These are phyloP conservation scores for Rubia peregrina DNA, from an alignment of 305 asterid genomes.

Conservation along the genomic window DNA sequence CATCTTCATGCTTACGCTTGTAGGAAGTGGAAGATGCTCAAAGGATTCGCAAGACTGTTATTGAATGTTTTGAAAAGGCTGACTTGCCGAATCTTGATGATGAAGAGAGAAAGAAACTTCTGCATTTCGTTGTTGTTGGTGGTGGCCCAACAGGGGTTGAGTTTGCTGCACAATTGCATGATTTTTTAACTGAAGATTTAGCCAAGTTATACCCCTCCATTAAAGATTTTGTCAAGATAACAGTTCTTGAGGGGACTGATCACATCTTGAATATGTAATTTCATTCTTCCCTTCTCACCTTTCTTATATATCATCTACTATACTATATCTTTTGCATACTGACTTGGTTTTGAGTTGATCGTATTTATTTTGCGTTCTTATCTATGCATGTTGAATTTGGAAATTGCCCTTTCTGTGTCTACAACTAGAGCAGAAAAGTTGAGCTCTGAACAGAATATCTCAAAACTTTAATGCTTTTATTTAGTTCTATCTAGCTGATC, in stretches of 20 bases:
- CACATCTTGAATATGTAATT: constrained; percentile 83
- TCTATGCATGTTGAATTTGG: background rate
- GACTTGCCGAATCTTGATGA: constrained; percentile 70
- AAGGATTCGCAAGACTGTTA: constrained; percentile 68
- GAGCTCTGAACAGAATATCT: background rate
- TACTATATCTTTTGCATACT: background rate
- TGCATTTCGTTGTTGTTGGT: constrained; percentile 95
- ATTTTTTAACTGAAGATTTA: constrained; percentile 76
- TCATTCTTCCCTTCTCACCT: constrained; percentile 12
- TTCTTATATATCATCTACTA: background rate
- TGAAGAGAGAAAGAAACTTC: constrained; percentile 76
- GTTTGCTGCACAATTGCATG: constrained; percentile 97
- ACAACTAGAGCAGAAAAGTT: background rate
- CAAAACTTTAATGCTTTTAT: background rate
- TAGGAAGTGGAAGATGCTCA: constrained; percentile 99
- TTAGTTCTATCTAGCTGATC: background rate
- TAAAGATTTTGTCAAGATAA: constrained; percentile 70
- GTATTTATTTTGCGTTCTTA: background rate
- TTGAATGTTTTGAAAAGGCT: constrained; percentile 90
- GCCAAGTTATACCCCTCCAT: constrained; percentile 67
- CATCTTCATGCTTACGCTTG: constrained; percentile 15
- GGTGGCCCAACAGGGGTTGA: constrained; percentile 99
- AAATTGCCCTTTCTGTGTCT: background rate
- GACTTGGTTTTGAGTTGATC: background rate
- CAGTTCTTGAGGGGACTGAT: constrained; percentile 93